Evolutionary conservation across 2,329 filamentous ascomycete species (phyloP).

Genomic region (Corynespora cassiicola): DNA sequence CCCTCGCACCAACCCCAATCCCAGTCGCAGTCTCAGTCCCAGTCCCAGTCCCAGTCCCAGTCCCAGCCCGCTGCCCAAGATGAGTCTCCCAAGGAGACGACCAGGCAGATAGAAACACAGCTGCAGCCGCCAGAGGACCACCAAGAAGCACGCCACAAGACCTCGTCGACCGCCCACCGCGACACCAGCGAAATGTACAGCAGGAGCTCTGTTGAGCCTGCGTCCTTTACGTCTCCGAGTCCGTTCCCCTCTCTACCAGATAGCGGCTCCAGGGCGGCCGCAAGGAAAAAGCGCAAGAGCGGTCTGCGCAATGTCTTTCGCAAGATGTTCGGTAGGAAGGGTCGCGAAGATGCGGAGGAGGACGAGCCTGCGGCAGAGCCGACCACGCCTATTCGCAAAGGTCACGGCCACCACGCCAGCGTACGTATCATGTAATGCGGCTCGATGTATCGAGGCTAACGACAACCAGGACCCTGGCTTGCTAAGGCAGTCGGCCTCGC

Average conservation of each 20-base stretch:
- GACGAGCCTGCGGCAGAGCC: conserved; percentile 26
- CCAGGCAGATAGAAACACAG: conserved; percentile 5
- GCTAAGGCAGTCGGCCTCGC: conserved; percentile 27
- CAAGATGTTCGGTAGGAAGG: conserved; percentile 46
- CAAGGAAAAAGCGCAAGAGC: conserved; percentile 45
- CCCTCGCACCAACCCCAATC: too few species aligned
- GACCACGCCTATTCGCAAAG: conserved; percentile 14
- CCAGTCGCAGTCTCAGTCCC: too few species aligned
- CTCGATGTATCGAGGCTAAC: too few species aligned
- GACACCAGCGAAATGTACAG: conserved; percentile 31
- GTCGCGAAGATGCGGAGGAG: conserved; percentile 31
- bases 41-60: too few species aligned
- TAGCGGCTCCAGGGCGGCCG: conserved; percentile 27
- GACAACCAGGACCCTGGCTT: conserved; percentile 37
- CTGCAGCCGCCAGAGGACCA: conserved; percentile 11
- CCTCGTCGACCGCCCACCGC: conserved; percentile 28
- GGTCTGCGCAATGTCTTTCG: conserved; percentile 44
- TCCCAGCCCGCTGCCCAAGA: too few species aligned
- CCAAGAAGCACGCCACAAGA: conserved; percentile 20
- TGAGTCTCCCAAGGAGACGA: conserved; percentile 8
- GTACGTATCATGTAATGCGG: conserved; percentile 35
- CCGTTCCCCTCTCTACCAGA: conserved; percentile 38
- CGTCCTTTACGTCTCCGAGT: conserved; percentile 30
- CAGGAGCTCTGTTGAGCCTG: conserved; percentile 29
- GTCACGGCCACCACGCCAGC: conserved; percentile 43